Evolutionary conservation across 257 asterid species (phyloP).

Genomic region (Lithospermum erythrorhizon): DNA sequence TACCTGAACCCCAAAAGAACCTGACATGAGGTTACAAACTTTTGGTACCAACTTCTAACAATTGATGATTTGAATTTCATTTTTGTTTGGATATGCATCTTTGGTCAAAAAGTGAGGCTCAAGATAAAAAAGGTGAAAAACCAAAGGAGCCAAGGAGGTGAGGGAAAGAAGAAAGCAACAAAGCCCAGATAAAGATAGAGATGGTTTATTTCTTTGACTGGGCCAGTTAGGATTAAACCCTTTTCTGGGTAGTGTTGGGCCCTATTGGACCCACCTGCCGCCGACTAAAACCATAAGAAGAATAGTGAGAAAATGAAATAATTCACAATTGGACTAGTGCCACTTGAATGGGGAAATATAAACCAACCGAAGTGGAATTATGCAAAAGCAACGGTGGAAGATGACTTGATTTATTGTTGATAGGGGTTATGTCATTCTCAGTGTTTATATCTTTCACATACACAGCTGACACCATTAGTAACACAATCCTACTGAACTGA

Average conservation of each 20-base stretch:
- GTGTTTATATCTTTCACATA: background rate
- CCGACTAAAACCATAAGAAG: slow-evolving; percentile 9
- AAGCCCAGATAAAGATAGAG: slow-evolving; percentile 1
- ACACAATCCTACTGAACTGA: too few species aligned
- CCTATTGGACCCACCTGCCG: slow-evolving; percentile 13
- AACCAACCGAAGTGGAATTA: slow-evolving; percentile 11
- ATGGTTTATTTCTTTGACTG: background rate
- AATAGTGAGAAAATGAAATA: slow-evolving; percentile 3
- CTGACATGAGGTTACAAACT: background rate
- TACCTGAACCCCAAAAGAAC: too few species aligned
- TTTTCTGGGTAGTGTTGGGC: slow-evolving; percentile 16
- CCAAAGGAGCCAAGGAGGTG: too few species aligned
- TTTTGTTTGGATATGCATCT: background rate
- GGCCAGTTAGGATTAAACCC: slow-evolving; percentile 13
- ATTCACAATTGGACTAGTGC: slow-evolving; percentile 3
- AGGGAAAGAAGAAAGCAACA: background rate
- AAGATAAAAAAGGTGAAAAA: background rate
- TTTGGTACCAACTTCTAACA: background rate
- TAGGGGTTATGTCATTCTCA: background rate
- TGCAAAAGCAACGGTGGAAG: slow-evolving; percentile 20
- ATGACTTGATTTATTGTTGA: slow-evolving; percentile 6
- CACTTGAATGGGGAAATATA: background rate
- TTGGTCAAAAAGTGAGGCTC: background rate
- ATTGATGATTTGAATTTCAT: background rate
- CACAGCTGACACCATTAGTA: background rate